Conservation (phyloP, 2,329 filamentous ascomycete species). For the Talaromyces pinophilus region DNA sequence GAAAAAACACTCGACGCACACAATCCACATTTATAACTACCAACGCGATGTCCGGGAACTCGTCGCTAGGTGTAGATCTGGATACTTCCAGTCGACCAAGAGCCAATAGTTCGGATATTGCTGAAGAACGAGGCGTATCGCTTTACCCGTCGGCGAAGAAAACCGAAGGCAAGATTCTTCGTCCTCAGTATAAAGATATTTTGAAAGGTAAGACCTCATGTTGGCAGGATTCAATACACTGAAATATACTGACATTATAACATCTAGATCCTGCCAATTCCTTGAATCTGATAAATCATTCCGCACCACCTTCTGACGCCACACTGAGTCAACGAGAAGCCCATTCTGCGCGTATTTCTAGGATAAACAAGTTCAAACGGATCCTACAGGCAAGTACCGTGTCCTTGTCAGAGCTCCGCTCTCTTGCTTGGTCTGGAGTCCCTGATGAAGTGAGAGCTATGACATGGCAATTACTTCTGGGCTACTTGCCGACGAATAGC, state of each 20-base stretch:
- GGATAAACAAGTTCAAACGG: conserved; percentile 98
- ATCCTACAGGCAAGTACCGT: conserved; percentile 92
- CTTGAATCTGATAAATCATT: conserved; percentile 88
- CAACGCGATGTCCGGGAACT: conserved; percentile 17
- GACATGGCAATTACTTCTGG: conserved; percentile 96
- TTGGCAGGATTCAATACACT: background rate
- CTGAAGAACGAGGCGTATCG: conserved; percentile 79
- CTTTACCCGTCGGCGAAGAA: conserved; percentile 87
- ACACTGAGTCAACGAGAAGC: conserved; percentile 81
- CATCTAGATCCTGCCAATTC: conserved; percentile 77
- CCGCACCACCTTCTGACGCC: conserved; percentile 70
- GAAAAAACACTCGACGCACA: conserved; percentile 47
- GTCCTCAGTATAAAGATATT: conserved; percentile 97
- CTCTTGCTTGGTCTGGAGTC: conserved; percentile 89
- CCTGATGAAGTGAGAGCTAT: conserved; percentile 95
- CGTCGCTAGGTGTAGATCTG: conserved; percentile 32
- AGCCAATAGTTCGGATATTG: conserved; percentile 90
- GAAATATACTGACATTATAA: background rate
- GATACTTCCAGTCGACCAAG: conserved; percentile 53
- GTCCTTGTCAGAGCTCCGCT: conserved; percentile 76
- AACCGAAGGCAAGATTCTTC: conserved; percentile 88
- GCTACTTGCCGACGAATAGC: conserved; percentile 94
- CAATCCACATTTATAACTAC: conserved; percentile 42
- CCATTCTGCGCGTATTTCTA: conserved; percentile 80
- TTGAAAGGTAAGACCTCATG: conserved; percentile 60